Percentiles rank a stretch among this genome's conserved stretches.
These are phyloP conservation scores for Arabidopsis thaliana DNA, from an alignment of 345 rosid species.

Conservation along the genomic window DNA sequence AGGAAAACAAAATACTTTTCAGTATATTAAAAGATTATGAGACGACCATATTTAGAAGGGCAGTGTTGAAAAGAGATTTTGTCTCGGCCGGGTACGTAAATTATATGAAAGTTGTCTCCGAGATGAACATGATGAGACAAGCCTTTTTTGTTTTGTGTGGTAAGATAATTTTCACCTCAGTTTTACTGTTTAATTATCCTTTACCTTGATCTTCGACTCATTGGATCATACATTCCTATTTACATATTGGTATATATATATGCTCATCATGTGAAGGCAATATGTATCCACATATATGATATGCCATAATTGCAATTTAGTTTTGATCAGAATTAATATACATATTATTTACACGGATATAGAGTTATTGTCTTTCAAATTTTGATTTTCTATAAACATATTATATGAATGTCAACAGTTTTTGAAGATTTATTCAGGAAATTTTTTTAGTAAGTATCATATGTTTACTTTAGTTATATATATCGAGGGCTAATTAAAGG, in stretches of 20 bases:
- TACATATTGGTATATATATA: neutral
- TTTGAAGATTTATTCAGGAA: too few species aligned
- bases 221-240: slow-evolving; percentile 18
- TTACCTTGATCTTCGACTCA: slow-evolving; percentile 31
- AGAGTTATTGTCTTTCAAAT: neutral
- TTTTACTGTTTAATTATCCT: slow-evolving; percentile 41
- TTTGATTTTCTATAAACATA: neutral
- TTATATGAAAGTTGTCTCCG: slow-evolving; percentile 36
- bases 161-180: slow-evolving; percentile 13
- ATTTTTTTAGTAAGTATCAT: too few species aligned
- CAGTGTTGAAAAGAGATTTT: slow-evolving; percentile 21
- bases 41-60: slow-evolving; percentile 21
- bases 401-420: too few species aligned
- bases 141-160: slow-evolving; percentile 5
- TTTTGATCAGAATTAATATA: neutral
- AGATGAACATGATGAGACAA: slow-evolving; percentile 17
- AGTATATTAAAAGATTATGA: neutral
- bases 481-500: neutral
- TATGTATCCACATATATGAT: neutral
- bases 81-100: slow-evolving; percentile 14
- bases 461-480: too few species aligned
- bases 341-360: too few species aligned
- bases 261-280: slow-evolving; percentile 12
- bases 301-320: neutral
- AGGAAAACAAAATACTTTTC: neutral